Evolutionary conservation across 2,329 filamentous ascomycete genomes (phyloP), one percentile per base, ranked within the genome.

Genomic region (Trichophyton verrucosum): DNA sequence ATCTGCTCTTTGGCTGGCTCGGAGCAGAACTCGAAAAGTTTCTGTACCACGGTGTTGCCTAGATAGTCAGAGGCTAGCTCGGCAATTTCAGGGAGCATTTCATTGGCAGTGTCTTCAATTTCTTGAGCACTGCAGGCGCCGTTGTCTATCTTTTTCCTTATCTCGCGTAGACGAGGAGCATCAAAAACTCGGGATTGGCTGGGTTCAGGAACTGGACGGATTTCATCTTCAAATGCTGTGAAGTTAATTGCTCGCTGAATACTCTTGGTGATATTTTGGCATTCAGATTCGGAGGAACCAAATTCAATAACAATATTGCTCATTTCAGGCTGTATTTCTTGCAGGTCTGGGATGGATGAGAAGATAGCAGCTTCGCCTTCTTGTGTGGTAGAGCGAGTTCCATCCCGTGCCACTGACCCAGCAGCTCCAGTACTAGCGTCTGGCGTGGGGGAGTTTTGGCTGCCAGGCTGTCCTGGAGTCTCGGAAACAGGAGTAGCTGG

Each of bases 1-100:
- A 99, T 97, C 61, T 88, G 86, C 73, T 96, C 91, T 68, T 95
- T 91, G 47, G 92, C 84, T 47, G 85, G 80, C 72, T 97, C 92
- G 0, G 90, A 94, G 77, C 94, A 97, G 76, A 89, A 90, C 74
- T 99, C 92, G 70, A 99, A 99, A 53, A 99, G 80, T 76, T 99
- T 99, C 77, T 99, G 94, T 17, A 99, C 92, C n/a, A 99, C 94
- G 0, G 94, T 99, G 76, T 99, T 99, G 67, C 94, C 94, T 36
- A 99, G 82, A 69, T 99, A 99, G 74, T 99, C 94, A 0, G 92
- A 96, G 1, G 94, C 83, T 24, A 99, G 80, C 74, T 99, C 94
- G 3, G 91, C 90, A 71, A 99, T 94, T 73, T 99, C 94, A 8
- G 92, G 90, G 15, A 99, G 82, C 94, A 99, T 99, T 64, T 89